Evolutionary conservation across 768 basidiomycete genomes (phyloP), one percentile per base, ranked within the genome.

Genomic region (Mycena epipterygia): DNA sequence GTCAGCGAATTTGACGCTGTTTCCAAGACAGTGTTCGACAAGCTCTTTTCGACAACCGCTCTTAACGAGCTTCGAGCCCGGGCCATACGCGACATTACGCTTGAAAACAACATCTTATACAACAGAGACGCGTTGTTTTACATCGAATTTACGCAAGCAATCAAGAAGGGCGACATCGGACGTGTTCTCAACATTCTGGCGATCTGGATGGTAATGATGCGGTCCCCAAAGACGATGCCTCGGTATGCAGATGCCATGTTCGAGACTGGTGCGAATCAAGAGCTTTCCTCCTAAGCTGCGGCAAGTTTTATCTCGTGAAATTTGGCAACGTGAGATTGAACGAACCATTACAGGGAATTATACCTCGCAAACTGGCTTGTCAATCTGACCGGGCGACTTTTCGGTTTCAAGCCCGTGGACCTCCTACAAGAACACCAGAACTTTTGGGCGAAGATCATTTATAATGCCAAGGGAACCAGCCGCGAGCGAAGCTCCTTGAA

Each of bases 131-230:
- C 68, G 7, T 46, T 77, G 14, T 48, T 67, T 14, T 77, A 74
- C 51, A 44, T 70, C 17, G 72, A 69, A 25, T 37, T 75, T 30
- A 42, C 41, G 1, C 59, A 70, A 52, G 76, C 76, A 1, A 67
- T 76, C 60, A 76, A 75, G 49, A 25, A 48, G 37, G 76, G 76
- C 14, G 76, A 75, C 27, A 73, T 77, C 23, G 76, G 76, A 16
- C 60, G 72, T 6, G 71, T 77, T 17, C 49, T 73, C 21, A 67
- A 69, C 29, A 57, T 71, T 6, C 48, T 74, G 2, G 7, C n/a
- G 2, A 48, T 71, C 14, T 74, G 65, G 64, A 71, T 73, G 69
- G 53, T 75, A 3, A 71, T 73, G 68, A 67, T 75, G 64, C 32
- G 73, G 27, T 37, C 53, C 14, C 30, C 41, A 23, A 53, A 44